Base-by-base conservation (phyloP, 1,139 yeast genomes). In the Kodamaea ohmeri region DNA sequence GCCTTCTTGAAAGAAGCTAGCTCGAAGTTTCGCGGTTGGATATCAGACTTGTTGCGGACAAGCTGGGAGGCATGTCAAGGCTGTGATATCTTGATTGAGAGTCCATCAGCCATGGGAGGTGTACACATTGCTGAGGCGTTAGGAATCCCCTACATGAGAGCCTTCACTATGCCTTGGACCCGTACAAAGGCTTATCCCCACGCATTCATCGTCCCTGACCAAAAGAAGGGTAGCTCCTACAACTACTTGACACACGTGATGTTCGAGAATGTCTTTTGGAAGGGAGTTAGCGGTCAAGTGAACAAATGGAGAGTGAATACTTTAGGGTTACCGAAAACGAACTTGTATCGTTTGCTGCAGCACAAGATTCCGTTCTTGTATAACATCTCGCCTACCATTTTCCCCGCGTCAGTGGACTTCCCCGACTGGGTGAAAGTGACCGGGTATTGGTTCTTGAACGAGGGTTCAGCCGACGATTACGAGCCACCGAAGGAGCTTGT, bases 131-230 rank as follows among this genome's bases (percentile, higher is more conserved):
- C 97, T 1, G 97, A 90, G 56, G 95, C 95, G 0, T 62, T 90
- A 41, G 78, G 80, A 13, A 84, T 90, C 37, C 96, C 97, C 0
- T 90, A 90, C 55, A 85, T 86, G 68, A 71, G 97, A 50, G 97
- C 97, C 0, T 92, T 90, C 55, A 92, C 97, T 0, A 90, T 90
- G 97, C 97, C 97, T 0, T 90, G 97, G 97, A 87, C 97, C 0
- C 67, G 96, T 49, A 90, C 97, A 0, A 73, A 95, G 47, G 95
- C 96, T 0, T 90, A 90, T 55, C 97, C 97, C 1, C 97, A 90
- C 65, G 97, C 97, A 0, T 89, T 90, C 49, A 81, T 90, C 52
- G 96, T 88, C 4, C 97, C 97, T 0, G 97, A 88, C 43, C 95
- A 85, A 57, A 87, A 84, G 55, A 77, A 84, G 59, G 96, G 97